Base-by-base conservation (phyloP, 2,329 filamentous ascomycete species). In the Colletotrichum camelliae region DNA sequence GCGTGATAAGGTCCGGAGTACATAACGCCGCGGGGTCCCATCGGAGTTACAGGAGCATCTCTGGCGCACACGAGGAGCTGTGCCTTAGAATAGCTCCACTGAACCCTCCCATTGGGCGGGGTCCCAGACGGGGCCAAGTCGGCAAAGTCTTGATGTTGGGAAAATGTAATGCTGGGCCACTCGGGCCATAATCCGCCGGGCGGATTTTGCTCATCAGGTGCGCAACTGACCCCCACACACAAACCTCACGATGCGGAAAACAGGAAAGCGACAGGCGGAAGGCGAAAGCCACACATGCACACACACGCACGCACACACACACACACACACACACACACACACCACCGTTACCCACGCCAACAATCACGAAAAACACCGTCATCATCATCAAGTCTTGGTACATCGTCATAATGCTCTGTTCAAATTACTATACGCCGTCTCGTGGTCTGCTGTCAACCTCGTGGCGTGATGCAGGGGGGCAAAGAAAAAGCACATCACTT, bases 1-100 rank as follows among this genome's bases (percentile, higher is more conserved):
- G 74, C 74, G 69, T 57, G 74, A 65, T 74, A 65, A 76, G 74
- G 70, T 76, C 74, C 74, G 74, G 57, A 74, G 74, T 74, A 69
- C 70, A 75, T 68, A 37, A 43, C 33, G 33, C 37, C 64, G 52
- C 68, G 29, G 52, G 29, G 52, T 39, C 27, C 27, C 67, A 70
- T 52, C 57, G 67, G 61, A 68, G 73, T 71, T 65, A 64, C 35
- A 61, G 58, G 31, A 35, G 43, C 43, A 52, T 52, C 43, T 52
- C n/a, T 52, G 43, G 43, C 43, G 43, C 55, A 58, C 55, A 13
- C 55, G 58, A n/a, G 16, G 62, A 39, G 69, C 66, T 31, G 16
- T 64, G 18, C 55, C 48, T 58, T 29, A 60, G 61, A 7, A 61
- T 39, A 58, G 60, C 24, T 58, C 74, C 74, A 76, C 74, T 35